phyloP scores from a whole-genome alignment of 352 stramenopile species.

The Phytophthora macrochlamydospora region DNA sequence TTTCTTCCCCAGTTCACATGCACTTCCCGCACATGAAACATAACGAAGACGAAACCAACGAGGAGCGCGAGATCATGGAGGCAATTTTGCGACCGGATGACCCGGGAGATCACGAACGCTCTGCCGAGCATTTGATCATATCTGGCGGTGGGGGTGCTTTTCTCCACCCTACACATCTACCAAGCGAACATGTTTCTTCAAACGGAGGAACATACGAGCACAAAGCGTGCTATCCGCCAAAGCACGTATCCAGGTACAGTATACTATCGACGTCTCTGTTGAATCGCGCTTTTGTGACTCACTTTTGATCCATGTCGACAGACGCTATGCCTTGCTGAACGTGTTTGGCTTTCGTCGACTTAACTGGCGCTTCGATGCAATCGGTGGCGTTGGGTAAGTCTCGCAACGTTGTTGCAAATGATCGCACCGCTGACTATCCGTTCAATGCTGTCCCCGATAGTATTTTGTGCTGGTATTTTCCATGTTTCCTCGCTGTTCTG shows the following conservation, averaged over 20 bases:
- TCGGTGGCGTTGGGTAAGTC: conserved; percentile 83
- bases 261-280: background rate
- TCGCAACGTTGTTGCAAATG: background rate
- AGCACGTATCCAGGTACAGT: conserved; percentile 70
- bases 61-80: conserved; percentile 18
- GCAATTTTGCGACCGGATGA: conserved; percentile 7
- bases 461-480: conserved; percentile 93
- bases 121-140: conserved; percentile 83
- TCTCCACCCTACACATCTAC: conserved; percentile 90
- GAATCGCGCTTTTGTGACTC: background rate
- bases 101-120: conserved; percentile 16
- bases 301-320: conserved; percentile 23
- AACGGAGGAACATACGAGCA: conserved; percentile 80
- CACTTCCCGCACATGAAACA: conserved; percentile 82
- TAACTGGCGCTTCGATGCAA: conserved; percentile 94
- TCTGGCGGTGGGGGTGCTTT: conserved; percentile 90
- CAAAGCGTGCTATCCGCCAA: conserved; percentile 82
- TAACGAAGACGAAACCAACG: conserved; percentile 16
- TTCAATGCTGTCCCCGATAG: conserved; percentile 26
- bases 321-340: conserved; percentile 83
- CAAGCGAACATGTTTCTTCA: conserved; percentile 59
- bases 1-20: conserved; percentile 45
- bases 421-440: conserved; percentile 5
- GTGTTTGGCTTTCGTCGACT: conserved; percentile 91
- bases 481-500: conserved; percentile 92